Percentiles rank a stretch among this genome's conserved stretches.
Evolutionary conservation across 805 yeast genomes (phyloP).

Genomic region (Candida nitratophila): DNA sequence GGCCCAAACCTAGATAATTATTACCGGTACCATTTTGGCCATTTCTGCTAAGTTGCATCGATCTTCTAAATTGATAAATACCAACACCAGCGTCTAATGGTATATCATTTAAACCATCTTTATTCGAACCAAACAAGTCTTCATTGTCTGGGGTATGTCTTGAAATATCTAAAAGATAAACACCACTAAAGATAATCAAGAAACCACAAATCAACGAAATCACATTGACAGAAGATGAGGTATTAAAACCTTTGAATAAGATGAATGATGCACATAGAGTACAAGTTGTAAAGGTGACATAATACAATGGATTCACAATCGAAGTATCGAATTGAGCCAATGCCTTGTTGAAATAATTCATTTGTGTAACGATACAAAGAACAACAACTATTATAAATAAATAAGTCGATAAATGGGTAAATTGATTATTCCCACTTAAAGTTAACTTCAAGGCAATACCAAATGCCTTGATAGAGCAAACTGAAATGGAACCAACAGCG

Average conservation of each 20-base stretch:
- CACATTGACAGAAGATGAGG: conserved; percentile 70
- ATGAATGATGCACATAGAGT: conserved; percentile 83
- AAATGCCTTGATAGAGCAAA: conserved; percentile 88
- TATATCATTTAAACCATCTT: conserved; percentile 49
- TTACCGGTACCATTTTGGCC: conserved; percentile 9
- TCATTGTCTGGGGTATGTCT: conserved; percentile 50
- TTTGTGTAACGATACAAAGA: conserved; percentile 79
- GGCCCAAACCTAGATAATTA: conserved; percentile 16
- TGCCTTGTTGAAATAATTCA: conserved; percentile 92
- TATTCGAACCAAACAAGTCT: conserved; percentile 33
- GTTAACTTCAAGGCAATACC: conserved; percentile 88
- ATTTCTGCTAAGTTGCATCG: conserved; percentile 55
- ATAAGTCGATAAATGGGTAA: conserved; percentile 77
- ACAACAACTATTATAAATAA: conserved; percentile 72
- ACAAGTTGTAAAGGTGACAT: conserved; percentile 86
- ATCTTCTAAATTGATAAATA: conserved; percentile 63
- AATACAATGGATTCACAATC: conserved; percentile 84
- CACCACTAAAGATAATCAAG: conserved; percentile 81
- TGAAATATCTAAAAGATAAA: conserved; percentile 71
- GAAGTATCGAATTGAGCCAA: conserved; percentile 90
- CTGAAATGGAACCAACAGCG: conserved; percentile 83
- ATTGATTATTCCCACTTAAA: conserved; percentile 79
- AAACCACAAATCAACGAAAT: conserved; percentile 81
- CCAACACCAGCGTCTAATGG: conserved; percentile 85
- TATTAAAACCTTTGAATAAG: conserved; percentile 80